Conservation (phyloP, 2,329 filamentous ascomycete species). For the Neoscytalidium dimidiatum region DNA sequence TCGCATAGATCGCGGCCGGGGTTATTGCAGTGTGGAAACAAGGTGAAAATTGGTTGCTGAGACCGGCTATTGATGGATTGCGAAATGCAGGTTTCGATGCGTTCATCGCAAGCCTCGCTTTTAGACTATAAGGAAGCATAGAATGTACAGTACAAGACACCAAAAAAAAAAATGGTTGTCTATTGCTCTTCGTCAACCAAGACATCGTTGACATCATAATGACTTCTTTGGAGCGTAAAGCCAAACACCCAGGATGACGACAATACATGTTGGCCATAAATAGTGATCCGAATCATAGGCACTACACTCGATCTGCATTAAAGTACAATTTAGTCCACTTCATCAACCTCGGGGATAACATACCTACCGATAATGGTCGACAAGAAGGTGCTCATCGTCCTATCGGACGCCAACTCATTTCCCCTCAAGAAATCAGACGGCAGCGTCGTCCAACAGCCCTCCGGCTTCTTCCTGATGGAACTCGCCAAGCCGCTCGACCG, state of each 20-base stretch:
- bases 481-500: slow-evolving; percentile 33
- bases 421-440: slow-evolving; percentile 32
- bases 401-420: slow-evolving; percentile 46
- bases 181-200: not conserved
- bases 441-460: slow-evolving; percentile 27
- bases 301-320: not conserved
- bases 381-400: slow-evolving; percentile 48
- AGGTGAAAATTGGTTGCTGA: not conserved
- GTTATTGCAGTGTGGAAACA: not conserved
- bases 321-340: too few relatives aligned
- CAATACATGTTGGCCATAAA: not conserved
- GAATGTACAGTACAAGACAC: too few relatives aligned
- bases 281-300: not conserved
- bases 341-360: not conserved
- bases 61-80: not conserved
- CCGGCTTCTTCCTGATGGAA: slow-evolving; percentile 37
- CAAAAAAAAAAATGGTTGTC: too few relatives aligned
- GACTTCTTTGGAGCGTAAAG: not conserved
- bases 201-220: not conserved
- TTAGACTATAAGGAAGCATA: too few relatives aligned
- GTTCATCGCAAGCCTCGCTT: too few relatives aligned
- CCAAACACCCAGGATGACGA: not conserved
- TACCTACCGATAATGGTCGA: not conserved
- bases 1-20: not conserved
- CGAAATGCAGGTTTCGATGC: too few relatives aligned